Percentiles rank a stretch among this genome's conserved stretches.
Conservation (phyloP, 345 rosid species). For the Gossypium anomalum region DNA sequence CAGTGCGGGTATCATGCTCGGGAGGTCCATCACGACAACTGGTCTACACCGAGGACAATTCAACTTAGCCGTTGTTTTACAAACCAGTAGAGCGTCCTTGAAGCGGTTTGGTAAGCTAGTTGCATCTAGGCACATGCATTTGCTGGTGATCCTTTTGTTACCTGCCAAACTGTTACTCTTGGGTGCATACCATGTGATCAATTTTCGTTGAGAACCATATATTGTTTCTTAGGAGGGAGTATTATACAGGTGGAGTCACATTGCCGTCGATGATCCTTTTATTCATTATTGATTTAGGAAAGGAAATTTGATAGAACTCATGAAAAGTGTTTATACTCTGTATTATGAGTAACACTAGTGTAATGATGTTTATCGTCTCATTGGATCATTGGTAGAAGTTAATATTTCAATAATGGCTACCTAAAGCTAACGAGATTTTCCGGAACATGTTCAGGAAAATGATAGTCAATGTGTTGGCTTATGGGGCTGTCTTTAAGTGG, state of each 20-base stretch:
- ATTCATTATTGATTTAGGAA: slow-evolving; percentile 24
- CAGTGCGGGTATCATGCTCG: slow-evolving; percentile 22
- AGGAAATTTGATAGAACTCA: neutral
- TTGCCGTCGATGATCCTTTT: slow-evolving; percentile 36
- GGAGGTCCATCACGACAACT: slow-evolving; percentile 26
- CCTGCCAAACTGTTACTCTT: slow-evolving; percentile 61
- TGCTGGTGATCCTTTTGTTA: slow-evolving; percentile 61
- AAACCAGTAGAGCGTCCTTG: slow-evolving; percentile 59
- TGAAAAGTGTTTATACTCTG: neutral
- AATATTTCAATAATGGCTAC: neutral
- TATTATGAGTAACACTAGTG: neutral
- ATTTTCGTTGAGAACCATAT: slow-evolving; percentile 23
- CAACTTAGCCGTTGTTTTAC: slow-evolving; percentile 55
- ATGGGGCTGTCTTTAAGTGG: neutral
- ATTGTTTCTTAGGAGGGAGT: slow-evolving; percentile 1
- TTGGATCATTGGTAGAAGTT: neutral
- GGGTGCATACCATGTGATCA: slow-evolving; percentile 47
- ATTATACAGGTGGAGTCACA: slow-evolving; percentile 18
- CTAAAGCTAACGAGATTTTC: neutral
- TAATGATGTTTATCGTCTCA: neutral
- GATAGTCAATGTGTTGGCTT: neutral
- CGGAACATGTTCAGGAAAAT: neutral
- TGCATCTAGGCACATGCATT: slow-evolving; percentile 78
- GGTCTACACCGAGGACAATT: slow-evolving; percentile 27
- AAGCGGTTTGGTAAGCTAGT: slow-evolving; percentile 60